These are phyloP conservation scores for Wallacemonas sp. DNA, from an alignment of 208 protist species.

Conservation along the genomic window DNA sequence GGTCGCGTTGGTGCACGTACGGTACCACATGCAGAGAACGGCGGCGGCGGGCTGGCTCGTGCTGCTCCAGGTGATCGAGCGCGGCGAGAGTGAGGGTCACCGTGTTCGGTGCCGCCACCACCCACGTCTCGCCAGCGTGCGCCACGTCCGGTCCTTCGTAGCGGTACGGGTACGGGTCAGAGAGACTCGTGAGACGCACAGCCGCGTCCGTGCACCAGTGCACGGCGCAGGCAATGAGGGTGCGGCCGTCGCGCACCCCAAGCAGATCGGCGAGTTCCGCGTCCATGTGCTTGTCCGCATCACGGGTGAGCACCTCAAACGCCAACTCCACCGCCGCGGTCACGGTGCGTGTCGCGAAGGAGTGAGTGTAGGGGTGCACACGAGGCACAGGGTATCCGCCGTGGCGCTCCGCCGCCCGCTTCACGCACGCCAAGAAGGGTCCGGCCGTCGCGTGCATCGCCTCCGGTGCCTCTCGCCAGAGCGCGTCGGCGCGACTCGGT, in stretches of 20 bases:
- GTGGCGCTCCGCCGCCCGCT: slow-evolving; percentile 16
- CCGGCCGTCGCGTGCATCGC: slow-evolving; percentile 29
- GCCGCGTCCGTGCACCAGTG: slow-evolving; percentile 53
- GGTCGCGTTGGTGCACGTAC: not conserved
- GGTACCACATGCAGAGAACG: not conserved
- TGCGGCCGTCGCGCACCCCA: slow-evolving; percentile 19
- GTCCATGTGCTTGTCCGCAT: slow-evolving; percentile 29
- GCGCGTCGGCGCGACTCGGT: slow-evolving; percentile 21
- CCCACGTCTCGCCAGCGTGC: slow-evolving; percentile 34
- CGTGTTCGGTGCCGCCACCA: slow-evolving; percentile 33
- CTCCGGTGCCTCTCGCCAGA: slow-evolving; percentile 46
- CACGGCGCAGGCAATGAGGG: slow-evolving; percentile 37
- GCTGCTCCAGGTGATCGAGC: slow-evolving; percentile 5
- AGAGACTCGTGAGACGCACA: slow-evolving; percentile 23
- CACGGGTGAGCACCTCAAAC: slow-evolving; percentile 34
- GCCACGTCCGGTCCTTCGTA: slow-evolving; percentile 45
- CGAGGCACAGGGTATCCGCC: slow-evolving; percentile 37
- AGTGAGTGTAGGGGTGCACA: slow-evolving; percentile 38
- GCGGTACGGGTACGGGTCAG: slow-evolving; percentile 12
- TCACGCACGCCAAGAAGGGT: slow-evolving; percentile 13
- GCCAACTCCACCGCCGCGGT: slow-evolving; percentile 29
- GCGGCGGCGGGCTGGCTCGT: not conserved
- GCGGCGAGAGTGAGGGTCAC: slow-evolving; percentile 22
- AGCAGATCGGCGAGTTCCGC: slow-evolving; percentile 18
- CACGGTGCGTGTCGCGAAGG: slow-evolving; percentile 31